Conservation (phyloP, 257 asterid genomes). For the Lycium ferocissimum region DNA sequence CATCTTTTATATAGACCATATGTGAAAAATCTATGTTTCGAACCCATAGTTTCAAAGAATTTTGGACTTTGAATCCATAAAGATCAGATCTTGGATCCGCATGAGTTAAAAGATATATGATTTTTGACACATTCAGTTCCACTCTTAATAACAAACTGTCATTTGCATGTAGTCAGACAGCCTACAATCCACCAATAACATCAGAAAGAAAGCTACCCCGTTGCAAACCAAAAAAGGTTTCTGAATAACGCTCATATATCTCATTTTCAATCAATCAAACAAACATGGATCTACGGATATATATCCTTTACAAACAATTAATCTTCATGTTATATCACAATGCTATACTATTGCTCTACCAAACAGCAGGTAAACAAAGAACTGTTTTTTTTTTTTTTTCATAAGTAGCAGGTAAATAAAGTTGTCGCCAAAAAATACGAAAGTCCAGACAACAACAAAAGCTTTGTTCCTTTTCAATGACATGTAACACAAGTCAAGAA, state of each 20-base stretch:
- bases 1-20: neutral
- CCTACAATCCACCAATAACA: too few species aligned
- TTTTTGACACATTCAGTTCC: neutral
- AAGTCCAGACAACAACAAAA: neutral
- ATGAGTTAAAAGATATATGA: neutral
- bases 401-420: neutral
- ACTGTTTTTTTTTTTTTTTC: neutral
- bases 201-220: neutral
- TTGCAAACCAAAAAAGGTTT: neutral
- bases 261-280: neutral
- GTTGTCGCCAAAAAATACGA: neutral
- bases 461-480: slow-evolving; percentile 14
- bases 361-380: neutral
- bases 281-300: neutral
- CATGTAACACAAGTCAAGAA: slow-evolving; percentile 16
- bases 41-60: neutral
- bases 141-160: neutral
- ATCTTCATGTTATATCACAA: neutral
- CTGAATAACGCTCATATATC: neutral
- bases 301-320: neutral
- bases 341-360: neutral
- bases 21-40: neutral
- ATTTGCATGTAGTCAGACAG: neutral
- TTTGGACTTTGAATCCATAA: neutral
- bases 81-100: neutral